These are phyloP conservation scores for Ormosia semicastrata DNA, from an alignment of 306 rosid species.

Conservation along the genomic window DNA sequence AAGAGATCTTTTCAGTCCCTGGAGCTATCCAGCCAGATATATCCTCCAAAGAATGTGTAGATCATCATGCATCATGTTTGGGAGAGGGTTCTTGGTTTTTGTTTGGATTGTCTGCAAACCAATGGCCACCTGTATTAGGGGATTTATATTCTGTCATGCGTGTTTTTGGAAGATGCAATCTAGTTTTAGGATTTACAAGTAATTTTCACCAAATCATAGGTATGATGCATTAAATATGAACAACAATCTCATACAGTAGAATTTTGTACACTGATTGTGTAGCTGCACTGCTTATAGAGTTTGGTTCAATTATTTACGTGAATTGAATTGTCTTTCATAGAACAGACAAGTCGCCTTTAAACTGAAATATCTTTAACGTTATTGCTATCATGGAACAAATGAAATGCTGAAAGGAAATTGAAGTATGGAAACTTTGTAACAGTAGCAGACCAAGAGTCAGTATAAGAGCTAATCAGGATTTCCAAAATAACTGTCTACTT, in stretches of 20 bases:
- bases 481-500: too few species aligned
- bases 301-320: constrained; percentile 12
- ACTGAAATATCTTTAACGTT: background rate
- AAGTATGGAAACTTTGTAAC: too few species aligned
- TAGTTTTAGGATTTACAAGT: constrained; percentile 16
- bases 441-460: too few species aligned
- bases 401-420: background rate
- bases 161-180: constrained; percentile 27
- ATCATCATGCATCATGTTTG: constrained; percentile 16
- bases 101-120: constrained; percentile 17
- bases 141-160: constrained; percentile 20
- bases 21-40: background rate
- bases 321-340: background rate
- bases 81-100: constrained; percentile 32
- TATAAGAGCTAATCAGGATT: too few species aligned
- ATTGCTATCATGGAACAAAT: background rate
- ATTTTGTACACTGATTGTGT: constrained; percentile 29
- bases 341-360: background rate
- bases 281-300: background rate
- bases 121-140: background rate
- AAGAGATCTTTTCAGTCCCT: background rate
- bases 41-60: background rate
- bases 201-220: constrained; percentile 3
- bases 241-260: background rate
- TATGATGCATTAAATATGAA: constrained; percentile 2